Percentiles rank a stretch among this genome's conserved stretches.
Evolutionary conservation across 164 flowering plant genomes (phyloP).

Genomic region (Echeveria elegans): DNA sequence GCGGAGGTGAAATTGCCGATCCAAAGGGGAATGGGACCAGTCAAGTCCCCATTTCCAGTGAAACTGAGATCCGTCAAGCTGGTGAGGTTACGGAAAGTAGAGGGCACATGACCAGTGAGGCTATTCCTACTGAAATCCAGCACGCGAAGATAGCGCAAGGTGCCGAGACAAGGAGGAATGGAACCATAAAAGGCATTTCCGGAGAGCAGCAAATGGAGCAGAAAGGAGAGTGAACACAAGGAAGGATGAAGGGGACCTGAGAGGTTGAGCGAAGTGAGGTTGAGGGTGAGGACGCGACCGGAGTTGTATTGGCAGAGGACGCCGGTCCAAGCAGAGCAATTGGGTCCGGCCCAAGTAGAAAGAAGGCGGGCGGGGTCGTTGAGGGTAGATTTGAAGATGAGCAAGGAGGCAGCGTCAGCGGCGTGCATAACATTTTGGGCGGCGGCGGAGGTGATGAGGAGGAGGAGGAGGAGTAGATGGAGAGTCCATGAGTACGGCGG

Average conservation of each 20-base stretch:
- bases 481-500: no score
- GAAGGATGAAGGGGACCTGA: slow-evolving; percentile 49
- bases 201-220: slow-evolving; percentile 41
- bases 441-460: neutral
- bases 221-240: slow-evolving; percentile 43
- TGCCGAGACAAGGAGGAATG: slow-evolving; percentile 54
- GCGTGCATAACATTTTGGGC: slow-evolving; percentile 16
- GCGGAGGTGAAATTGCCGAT: slow-evolving; percentile 51
- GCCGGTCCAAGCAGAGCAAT: slow-evolving; percentile 62
- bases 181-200: slow-evolving; percentile 38
- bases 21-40: slow-evolving; percentile 50
- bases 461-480: neutral
- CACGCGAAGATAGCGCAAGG: slow-evolving; percentile 24
- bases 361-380: slow-evolving; percentile 39
- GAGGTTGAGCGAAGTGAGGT: slow-evolving; percentile 34
- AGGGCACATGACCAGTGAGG: slow-evolving; percentile 47
- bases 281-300: slow-evolving; percentile 45
- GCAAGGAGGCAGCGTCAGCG: slow-evolving; percentile 41
- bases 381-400: slow-evolving; percentile 40
- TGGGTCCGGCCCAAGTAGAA: slow-evolving; percentile 39
- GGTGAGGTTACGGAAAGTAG: slow-evolving; percentile 22
- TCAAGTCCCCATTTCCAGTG: slow-evolving; percentile 33
- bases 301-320: slow-evolving; percentile 36
- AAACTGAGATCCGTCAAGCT: slow-evolving; percentile 37
- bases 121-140: slow-evolving; percentile 54